Evolutionary conservation across 1,284 basidiomycete species (phyloP), one percentile per base, ranked within the genome.

Genomic region (Pulveroboletus sp.): DNA sequence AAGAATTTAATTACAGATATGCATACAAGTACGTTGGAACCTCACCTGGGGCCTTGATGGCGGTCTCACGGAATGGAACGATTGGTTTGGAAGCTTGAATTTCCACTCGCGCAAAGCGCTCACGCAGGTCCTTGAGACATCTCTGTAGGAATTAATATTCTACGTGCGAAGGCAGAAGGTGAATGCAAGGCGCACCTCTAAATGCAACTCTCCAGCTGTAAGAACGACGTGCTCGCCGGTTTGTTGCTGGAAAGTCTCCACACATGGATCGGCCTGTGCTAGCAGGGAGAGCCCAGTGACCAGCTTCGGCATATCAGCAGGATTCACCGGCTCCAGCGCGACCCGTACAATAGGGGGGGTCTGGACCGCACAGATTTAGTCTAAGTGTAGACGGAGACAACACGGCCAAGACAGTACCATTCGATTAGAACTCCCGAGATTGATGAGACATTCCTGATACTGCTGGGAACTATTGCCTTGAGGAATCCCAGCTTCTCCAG

Each of bases 141-240:
- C 97, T 85, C 92, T 96, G 69, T 20, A 33, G 58, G 29, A 26
- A 47, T 35, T 51, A 33, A 31, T 7, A 12, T 31, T 52, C 45
- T 2, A 49, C 17, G 6, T 24, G 35, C 33, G 7, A 43, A 43
- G 6, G 25, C 38, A 55, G n/a, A 29, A n/a, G 10, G 20, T 42
- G 44, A 40, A 38, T 17, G 22, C 45, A 25, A 9, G 31, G 60
- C 71, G 26, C 57, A 93, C 94, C 84, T 99, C 96, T 24, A 99
- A 78, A 73, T 99, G 97, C 54, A 99, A 76, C 72, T 99, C 97
- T 53, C 97, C 97, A 0, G 97, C 97, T 9, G 94, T 93, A 59
- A 98, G 76, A 63, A 99, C 98, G 54, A 99, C 97, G 73, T 98
- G 92, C 74, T 99, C 97, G 40, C 97, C 97, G 0, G 95, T 98